phyloP scores from a whole-genome alignment of 345 rosid species.

The Citrus sinensis region DNA sequence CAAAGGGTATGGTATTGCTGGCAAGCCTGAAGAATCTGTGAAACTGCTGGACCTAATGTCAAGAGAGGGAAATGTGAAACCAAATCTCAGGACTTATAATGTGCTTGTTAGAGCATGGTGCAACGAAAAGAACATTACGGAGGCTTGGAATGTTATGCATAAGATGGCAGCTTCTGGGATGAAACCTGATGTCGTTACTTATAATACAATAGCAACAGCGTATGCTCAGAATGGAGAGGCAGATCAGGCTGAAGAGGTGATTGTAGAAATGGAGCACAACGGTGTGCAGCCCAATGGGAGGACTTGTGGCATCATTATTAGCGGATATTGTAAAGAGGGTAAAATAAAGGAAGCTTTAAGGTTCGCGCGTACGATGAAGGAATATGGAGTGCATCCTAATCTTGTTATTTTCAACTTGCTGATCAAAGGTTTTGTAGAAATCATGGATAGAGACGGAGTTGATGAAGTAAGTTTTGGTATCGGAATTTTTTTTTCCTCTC shows the following conservation, averaged over 20 bases:
- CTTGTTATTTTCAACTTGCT: constrained; percentile 53
- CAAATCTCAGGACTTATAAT: constrained; percentile 57
- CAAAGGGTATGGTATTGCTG: constrained; percentile 61
- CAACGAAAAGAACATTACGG: constrained; percentile 44
- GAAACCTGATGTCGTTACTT: constrained; percentile 53
- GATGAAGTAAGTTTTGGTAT: constrained; percentile 41
- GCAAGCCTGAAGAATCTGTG: constrained; percentile 52
- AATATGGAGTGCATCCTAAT: constrained; percentile 45
- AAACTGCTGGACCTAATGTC: constrained; percentile 50
- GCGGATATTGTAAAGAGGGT: constrained; percentile 59
- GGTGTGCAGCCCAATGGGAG: constrained; percentile 47
- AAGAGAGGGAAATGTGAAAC: constrained; percentile 37
- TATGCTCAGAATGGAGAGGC: constrained; percentile 55
- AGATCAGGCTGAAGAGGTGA: constrained; percentile 37
- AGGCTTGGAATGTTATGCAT: constrained; percentile 53
- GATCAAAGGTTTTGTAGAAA: constrained; percentile 57
- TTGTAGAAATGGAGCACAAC: constrained; percentile 41
- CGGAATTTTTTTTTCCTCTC: background rate
- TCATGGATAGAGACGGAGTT: constrained; percentile 61
- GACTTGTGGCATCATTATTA: constrained; percentile 54
- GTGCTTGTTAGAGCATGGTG: constrained; percentile 67
- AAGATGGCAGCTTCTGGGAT: constrained; percentile 52
- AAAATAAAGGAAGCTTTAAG: constrained; percentile 50
- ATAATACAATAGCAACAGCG: constrained; percentile 56
- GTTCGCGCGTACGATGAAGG: constrained; percentile 47